These are phyloP conservation scores for Aspergillus jensenii DNA, from an alignment of 2,329 filamentous ascomycete genomes.

Conservation along the genomic window DNA sequence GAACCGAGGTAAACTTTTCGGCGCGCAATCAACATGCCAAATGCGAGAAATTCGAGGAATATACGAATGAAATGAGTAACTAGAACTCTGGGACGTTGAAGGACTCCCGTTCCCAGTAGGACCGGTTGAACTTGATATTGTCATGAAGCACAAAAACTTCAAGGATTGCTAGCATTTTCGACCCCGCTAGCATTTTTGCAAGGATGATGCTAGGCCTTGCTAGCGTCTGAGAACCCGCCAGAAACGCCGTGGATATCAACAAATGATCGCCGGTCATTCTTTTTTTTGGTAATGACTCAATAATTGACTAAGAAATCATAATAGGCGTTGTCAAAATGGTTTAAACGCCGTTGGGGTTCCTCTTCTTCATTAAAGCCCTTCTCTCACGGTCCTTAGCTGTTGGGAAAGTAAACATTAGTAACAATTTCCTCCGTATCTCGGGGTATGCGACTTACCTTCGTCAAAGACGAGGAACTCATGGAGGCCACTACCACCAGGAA, in stretches of 20 bases:
- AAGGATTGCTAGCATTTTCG: not conserved
- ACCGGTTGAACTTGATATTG: not conserved
- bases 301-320: slow-evolving; percentile 21
- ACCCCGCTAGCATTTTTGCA: slow-evolving; percentile 6
- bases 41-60: slow-evolving; percentile 4
- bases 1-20: slow-evolving; percentile 18
- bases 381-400: slow-evolving; percentile 67
- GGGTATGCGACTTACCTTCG: slow-evolving; percentile 55
- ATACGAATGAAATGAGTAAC: not conserved
- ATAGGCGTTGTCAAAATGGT: slow-evolving; percentile 18
- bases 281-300: slow-evolving; percentile 21
- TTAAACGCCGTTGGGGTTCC: slow-evolving; percentile 43
- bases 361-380: slow-evolving; percentile 65
- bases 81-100: not conserved
- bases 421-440: not conserved
- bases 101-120: not conserved
- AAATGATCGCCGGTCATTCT: slow-evolving; percentile 26
- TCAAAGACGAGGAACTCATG: slow-evolving; percentile 94
- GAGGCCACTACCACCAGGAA: slow-evolving; percentile 79
- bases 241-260: slow-evolving; percentile 46
- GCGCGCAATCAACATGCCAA: slow-evolving; percentile 15
- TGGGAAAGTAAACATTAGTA: slow-evolving; percentile 16
- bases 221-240: slow-evolving; percentile 38
- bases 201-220: slow-evolving; percentile 17
- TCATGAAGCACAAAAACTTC: not conserved